Evolutionary conservation across 1,139 yeast genomes (phyloP).

Genomic region (Zygosaccharomyces pseudobailii): DNA sequence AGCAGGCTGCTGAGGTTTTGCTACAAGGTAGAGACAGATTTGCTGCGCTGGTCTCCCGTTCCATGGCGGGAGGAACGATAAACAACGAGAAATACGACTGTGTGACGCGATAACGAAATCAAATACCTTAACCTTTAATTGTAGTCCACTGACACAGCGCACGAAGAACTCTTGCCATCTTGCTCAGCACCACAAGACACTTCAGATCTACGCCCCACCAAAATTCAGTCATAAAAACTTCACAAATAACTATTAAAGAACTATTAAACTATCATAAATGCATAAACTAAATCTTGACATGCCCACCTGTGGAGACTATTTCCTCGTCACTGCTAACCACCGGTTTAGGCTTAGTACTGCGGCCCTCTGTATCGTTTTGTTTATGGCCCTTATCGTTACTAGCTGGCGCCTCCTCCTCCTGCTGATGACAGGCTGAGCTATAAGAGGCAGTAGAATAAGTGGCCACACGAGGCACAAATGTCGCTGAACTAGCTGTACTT

Average conservation of each 20-base stretch:
- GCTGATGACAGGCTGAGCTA: background rate
- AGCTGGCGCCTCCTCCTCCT: background rate
- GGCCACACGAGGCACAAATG: background rate
- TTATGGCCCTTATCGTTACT: background rate
- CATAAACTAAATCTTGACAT: constrained; percentile 18
- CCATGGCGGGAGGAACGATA: constrained; percentile 73
- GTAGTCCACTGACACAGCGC: no score
- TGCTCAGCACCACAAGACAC: no score
- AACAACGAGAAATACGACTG: constrained; percentile 59
- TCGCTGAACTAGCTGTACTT: background rate
- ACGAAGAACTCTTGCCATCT: no score
- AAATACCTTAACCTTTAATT: no score
- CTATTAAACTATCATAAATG: background rate
- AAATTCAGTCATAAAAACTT: background rate
- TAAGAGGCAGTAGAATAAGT: background rate
- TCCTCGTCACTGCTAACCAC: constrained; percentile 26
- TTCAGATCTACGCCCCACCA: background rate
- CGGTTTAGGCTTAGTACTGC: constrained; percentile 15
- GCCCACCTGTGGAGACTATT: constrained; percentile 23
- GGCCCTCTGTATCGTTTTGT: background rate
- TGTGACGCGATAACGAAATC: constrained; percentile 34
- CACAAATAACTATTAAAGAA: background rate
- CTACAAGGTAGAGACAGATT: constrained; percentile 55
- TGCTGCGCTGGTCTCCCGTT: constrained; percentile 49
- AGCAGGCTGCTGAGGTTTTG: constrained; percentile 77